Evolutionary conservation across 1,284 basidiomycete genomes (phyloP).

Genomic region (Moesziomyces globuligerus): DNA sequence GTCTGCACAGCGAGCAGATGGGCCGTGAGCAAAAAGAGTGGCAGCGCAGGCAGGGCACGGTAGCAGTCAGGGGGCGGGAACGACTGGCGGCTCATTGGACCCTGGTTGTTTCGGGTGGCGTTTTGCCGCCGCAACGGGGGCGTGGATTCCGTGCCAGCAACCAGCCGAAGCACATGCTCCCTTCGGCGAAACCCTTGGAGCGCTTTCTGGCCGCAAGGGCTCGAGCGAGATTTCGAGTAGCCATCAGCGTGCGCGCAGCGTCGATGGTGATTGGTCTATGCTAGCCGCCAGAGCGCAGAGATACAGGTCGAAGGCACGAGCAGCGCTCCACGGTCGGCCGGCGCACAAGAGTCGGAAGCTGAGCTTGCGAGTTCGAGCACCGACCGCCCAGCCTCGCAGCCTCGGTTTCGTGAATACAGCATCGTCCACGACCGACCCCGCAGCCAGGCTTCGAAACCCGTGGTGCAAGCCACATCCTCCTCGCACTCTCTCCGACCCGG

Average conservation of each 20-base stretch:
- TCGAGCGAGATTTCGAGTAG: no score
- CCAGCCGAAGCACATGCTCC: not conserved
- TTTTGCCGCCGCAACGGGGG: constrained; percentile 1
- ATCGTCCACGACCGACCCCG: not conserved
- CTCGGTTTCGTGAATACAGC: no score
- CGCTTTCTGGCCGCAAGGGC: no score
- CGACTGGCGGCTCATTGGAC: constrained; percentile 1
- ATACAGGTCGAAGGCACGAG: no score
- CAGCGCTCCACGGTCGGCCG: no score
- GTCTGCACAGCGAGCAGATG: not conserved
- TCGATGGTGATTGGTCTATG: no score
- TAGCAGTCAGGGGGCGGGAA: constrained; percentile 4
- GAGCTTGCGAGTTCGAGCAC: no score
- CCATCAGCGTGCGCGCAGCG: no score
- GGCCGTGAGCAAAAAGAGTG: no score
- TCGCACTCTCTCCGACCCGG: not conserved
- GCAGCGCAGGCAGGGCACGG: not conserved
- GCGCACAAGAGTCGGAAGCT: no score
- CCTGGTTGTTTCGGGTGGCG: constrained; percentile 18
- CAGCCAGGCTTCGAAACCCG: not conserved
- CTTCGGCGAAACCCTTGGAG: not conserved
- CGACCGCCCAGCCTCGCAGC: no score
- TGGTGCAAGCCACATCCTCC: not conserved
- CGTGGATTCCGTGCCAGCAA: not conserved
- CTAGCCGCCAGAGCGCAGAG: no score